Conservation (phyloP, 495 filamentous ascomycete species). For the Parathielavia appendiculata region DNA sequence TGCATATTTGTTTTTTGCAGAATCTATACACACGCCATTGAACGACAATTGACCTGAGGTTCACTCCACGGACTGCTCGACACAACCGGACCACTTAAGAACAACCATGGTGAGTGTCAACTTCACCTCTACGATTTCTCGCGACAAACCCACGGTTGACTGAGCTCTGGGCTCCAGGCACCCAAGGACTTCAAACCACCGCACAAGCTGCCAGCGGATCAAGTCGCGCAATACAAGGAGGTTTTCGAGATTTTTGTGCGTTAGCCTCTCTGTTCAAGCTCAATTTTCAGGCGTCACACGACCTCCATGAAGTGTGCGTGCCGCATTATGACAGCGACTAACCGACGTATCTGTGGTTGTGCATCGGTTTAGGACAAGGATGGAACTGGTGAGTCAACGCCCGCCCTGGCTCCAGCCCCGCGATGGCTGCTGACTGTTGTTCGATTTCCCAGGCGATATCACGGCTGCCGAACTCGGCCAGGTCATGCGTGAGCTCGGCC, state of each 20-base stretch:
- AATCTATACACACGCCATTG: too few relatives aligned
- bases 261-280: slow-evolving; percentile 23
- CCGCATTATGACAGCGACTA: slow-evolving; percentile 5
- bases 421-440: not conserved
- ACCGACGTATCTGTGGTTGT: slow-evolving; percentile 19
- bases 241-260: slow-evolving; percentile 90
- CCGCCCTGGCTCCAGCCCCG: not conserved
- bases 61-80: not conserved
- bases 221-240: slow-evolving; percentile 91
- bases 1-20: too few relatives aligned
- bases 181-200: slow-evolving; percentile 43
- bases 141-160: not conserved
- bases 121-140: not conserved
- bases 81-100: not conserved
- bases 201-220: slow-evolving; percentile 69
- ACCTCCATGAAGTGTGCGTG: not conserved
- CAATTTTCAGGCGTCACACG: not conserved
- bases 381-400: slow-evolving; percentile 76
- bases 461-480: slow-evolving; percentile 39
- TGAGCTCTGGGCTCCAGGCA: not conserved
- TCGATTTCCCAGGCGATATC: slow-evolving; percentile 34
- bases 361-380: slow-evolving; percentile 71
- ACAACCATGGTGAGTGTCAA: not conserved
- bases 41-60: too few relatives aligned
- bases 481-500: slow-evolving; percentile 45